Base-by-base conservation (phyloP, 805 yeast genomes). In the Wickerhamomyces tratensis region DNA sequence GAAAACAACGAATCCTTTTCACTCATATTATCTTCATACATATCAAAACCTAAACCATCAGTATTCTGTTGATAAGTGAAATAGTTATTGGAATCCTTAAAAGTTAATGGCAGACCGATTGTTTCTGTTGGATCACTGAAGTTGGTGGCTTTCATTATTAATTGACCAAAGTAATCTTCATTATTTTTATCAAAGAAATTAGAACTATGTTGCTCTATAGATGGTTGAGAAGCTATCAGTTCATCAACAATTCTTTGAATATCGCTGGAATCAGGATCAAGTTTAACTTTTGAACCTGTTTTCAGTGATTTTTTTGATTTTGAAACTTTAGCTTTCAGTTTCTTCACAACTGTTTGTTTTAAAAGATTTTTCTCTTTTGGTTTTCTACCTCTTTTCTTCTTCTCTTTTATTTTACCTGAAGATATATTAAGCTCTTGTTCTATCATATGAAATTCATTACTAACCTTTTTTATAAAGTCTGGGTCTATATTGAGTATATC, bases 341-440 rank as follows among this genome's bases (percentile, higher is more conserved):
- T 29, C 31, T 29, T 29, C 3, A 11, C 11, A 9, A 29, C n/a
- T 31, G n/a, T 12, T 31, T 31, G n/a, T 31, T 31, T 31, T 6
- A 12, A 12, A 8, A 11, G 6, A 6, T 12, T 12, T 11, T 31
- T 31, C 11, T 9, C 25, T n/a, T 38, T 36, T 30, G 45, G 38
- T 26, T 44, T 42, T 36, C 45, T 46, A 33, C 44, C 46, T 41
- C 41, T 37, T 9, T 36, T 49, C 36, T 39, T 34, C 15, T 35
- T 38, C 1, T 26, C 20, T 20, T 20, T 20, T 20, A 20, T 20
- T 20, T 20, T 20, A 20, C 20, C 20, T 3, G 20, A 20, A 20
- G 20, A 20, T 20, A 20, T 20, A 20, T 20, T 20, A 20, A 20
- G 20, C 4, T 20, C 20, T 20, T 20, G 20, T 20, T 20, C 20